Percentiles rank a stretch among this genome's conserved stretches.
Conservation (phyloP, 2,329 filamentous ascomycete species). For the Talaromyces sp. region DNA sequence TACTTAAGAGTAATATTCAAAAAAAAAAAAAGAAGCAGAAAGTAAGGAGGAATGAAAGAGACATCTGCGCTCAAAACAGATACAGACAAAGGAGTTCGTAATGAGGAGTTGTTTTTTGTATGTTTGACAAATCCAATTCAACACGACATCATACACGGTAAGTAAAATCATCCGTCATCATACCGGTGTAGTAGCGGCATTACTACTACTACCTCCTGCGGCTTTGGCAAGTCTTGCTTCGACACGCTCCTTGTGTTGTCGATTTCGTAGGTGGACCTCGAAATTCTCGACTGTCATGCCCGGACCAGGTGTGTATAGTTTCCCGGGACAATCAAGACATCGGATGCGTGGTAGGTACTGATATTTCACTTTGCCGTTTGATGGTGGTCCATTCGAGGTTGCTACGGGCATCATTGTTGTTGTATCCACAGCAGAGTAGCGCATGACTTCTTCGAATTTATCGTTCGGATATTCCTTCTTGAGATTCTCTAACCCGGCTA, state of each 20-base stretch:
- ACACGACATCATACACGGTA: slow-evolving; percentile 1
- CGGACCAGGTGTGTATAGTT: slow-evolving; percentile 87
- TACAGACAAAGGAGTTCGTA: neutral
- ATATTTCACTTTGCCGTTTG: slow-evolving; percentile 65
- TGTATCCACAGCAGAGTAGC: slow-evolving; percentile 75
- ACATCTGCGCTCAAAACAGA: neutral
- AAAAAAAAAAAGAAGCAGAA: slow-evolving; percentile 1
- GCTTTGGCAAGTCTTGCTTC: slow-evolving; percentile 45
- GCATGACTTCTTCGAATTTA: slow-evolving; percentile 86
- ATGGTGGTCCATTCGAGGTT: slow-evolving; percentile 48
- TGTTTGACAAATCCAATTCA: neutral
- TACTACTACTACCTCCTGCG: neutral
- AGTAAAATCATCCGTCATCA: neutral
- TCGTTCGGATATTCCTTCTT: slow-evolving; percentile 71
- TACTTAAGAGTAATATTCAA: neutral
- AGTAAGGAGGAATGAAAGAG: neutral
- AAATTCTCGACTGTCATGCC: slow-evolving; percentile 85
- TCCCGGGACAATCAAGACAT: slow-evolving; percentile 88
- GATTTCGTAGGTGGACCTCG: slow-evolving; percentile 85
- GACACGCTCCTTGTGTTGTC: slow-evolving; percentile 71
- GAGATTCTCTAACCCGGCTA: slow-evolving; percentile 67
- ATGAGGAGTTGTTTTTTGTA: neutral
- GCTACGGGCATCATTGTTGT: slow-evolving; percentile 64
- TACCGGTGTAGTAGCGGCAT: neutral
- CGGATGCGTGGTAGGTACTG: slow-evolving; percentile 86